phyloP scores from a whole-genome alignment of 1,284 basidiomycete genomes.

The Dichomitus squalens region DNA sequence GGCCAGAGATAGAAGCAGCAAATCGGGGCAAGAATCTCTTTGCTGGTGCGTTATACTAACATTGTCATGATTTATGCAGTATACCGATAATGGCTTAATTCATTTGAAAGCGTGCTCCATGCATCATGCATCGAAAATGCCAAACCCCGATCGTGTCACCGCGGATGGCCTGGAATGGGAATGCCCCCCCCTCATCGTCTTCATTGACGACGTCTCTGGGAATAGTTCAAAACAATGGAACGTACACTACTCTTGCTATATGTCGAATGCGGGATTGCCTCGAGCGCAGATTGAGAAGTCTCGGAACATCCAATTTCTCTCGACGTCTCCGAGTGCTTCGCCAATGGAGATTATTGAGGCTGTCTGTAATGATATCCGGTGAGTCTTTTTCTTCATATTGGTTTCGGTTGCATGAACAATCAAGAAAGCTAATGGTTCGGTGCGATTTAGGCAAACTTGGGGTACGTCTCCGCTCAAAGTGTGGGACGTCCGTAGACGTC shows the following conservation, averaged over 20 bases:
- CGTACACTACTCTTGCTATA: conserved; percentile 13
- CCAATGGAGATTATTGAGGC: conserved; percentile 19
- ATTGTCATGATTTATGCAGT: too few relatives aligned
- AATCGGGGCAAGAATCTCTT: not conserved
- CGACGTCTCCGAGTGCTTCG: conserved; percentile 15
- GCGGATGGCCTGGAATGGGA: conserved; percentile 7
- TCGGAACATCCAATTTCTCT: conserved; percentile 3
- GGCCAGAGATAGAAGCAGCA: not conserved
- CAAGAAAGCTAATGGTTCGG: not conserved
- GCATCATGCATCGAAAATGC: not conserved
- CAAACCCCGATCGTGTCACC: not conserved
- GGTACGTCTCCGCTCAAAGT: conserved; percentile 7
- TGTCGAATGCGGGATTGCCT: conserved; percentile 16
- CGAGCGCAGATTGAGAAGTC: conserved; percentile 7
- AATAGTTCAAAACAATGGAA: conserved; percentile 22
- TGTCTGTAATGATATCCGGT: conserved; percentile 4
- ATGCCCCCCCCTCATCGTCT: conserved; percentile 11
- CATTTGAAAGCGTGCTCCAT: not conserved
- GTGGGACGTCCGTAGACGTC: conserved; percentile 25
- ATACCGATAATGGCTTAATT: not conserved
- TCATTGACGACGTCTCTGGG: conserved; percentile 23
- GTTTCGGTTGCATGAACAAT: too few relatives aligned
- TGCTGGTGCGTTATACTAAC: too few relatives aligned
- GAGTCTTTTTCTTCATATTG: not conserved
- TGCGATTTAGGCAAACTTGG: not conserved